Percentiles rank a stretch among this genome's conserved stretches.
Conservation (phyloP, 2,329 filamentous ascomycete genomes). For the Venturia asperata region DNA sequence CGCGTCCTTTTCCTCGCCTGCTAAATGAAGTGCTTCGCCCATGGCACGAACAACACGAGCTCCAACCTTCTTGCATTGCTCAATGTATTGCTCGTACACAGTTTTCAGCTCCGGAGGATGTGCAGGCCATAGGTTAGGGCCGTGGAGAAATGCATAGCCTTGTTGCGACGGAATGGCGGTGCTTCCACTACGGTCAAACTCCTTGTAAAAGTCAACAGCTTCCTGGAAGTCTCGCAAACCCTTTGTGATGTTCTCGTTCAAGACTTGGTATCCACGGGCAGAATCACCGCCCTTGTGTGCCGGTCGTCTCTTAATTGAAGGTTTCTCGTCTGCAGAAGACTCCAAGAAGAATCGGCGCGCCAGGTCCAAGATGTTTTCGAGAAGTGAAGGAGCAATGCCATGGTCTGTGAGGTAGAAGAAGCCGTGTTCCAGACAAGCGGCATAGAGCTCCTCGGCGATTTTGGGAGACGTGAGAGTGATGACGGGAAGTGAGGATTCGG, state of each 20-base stretch:
- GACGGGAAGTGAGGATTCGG: slow-evolving; percentile 51
- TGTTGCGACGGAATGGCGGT: slow-evolving; percentile 22
- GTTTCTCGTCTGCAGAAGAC: slow-evolving; percentile 27
- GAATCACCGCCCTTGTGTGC: slow-evolving; percentile 32
- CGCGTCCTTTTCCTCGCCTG: slow-evolving; percentile 27
- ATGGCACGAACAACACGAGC: slow-evolving; percentile 33
- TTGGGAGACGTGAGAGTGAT: slow-evolving; percentile 40
- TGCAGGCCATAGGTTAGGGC: slow-evolving; percentile 39
- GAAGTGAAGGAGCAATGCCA: slow-evolving; percentile 29
- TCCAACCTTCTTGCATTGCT: slow-evolving; percentile 28
- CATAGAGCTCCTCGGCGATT: slow-evolving; percentile 28
- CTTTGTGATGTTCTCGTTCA: slow-evolving; percentile 34
- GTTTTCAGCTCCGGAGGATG: slow-evolving; percentile 27
- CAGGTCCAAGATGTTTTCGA: slow-evolving; percentile 28
- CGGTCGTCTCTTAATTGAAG: slow-evolving; percentile 31
- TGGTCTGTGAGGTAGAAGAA: slow-evolving; percentile 41
- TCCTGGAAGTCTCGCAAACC: slow-evolving; percentile 33
- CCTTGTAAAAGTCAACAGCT: slow-evolving; percentile 35
- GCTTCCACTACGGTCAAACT: slow-evolving; percentile 28
- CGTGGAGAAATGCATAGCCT: slow-evolving; percentile 31
- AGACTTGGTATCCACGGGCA: slow-evolving; percentile 33
- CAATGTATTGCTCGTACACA: slow-evolving; percentile 31
- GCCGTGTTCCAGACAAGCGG: slow-evolving; percentile 34
- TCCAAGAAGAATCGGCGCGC: slow-evolving; percentile 32
- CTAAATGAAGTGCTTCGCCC: slow-evolving; percentile 32